Evolutionary conservation across 2,329 filamentous ascomycete species (phyloP).

Genomic region (Cytospora paraplurivora): DNA sequence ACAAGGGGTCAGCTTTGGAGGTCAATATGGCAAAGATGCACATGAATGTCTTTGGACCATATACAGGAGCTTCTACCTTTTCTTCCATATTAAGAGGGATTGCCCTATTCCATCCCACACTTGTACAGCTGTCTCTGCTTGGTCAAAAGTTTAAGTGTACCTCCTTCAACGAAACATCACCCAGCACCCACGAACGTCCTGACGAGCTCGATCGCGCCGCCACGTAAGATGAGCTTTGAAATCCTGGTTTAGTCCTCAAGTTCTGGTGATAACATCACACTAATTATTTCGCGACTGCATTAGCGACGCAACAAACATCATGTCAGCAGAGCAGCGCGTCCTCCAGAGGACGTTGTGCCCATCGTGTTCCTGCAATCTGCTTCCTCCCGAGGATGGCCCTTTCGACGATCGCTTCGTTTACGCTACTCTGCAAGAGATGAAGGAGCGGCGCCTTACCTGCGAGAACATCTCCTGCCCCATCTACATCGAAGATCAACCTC

Average conservation of each 20-base stretch:
- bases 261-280: neutral
- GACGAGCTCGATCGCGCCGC: neutral
- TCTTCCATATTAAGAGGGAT: neutral
- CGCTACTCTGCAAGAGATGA: neutral
- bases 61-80: neutral
- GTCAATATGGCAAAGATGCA: neutral
- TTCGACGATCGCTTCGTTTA: neutral
- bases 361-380: neutral
- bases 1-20: no score
- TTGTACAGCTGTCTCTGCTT: neutral
- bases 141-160: neutral
- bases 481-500: neutral
- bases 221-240: neutral
- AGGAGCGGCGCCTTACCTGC: neutral
- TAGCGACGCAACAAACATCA: neutral
- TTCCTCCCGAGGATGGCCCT: neutral
- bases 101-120: neutral
- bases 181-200: neutral
- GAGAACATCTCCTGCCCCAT: neutral
- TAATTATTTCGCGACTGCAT: neutral
- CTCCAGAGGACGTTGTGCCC: neutral
- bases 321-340: neutral
- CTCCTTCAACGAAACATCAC: neutral
- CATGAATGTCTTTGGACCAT: neutral
- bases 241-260: no score